Conservation (phyloP, 306 rosid species). For the Carpinus viminea region DNA sequence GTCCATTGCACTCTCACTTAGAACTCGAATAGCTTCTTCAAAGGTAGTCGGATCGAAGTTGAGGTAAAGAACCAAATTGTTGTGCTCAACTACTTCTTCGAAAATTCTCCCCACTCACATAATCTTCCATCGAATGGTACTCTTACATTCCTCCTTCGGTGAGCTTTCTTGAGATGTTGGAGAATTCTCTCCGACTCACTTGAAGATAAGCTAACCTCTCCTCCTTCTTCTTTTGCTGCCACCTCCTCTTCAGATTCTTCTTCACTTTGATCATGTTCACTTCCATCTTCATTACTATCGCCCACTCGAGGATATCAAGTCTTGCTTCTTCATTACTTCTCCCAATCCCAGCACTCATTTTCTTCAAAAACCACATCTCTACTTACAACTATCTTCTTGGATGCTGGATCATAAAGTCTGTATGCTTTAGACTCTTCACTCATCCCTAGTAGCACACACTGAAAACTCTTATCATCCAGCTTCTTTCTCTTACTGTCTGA, state of each 20-base stretch:
- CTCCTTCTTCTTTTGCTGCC: neutral
- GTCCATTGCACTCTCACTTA: neutral
- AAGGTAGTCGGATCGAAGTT: neutral
- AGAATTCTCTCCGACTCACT: neutral
- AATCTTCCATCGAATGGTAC: constrained; percentile 10
- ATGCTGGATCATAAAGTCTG: neutral
- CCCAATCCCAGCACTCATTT: neutral
- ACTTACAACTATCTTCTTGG: neutral
- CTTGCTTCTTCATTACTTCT: neutral
- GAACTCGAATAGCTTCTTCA: neutral
- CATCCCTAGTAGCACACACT: neutral
- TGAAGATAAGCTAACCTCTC: neutral
- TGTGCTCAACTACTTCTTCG: neutral
- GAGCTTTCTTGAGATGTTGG: constrained; percentile 11
- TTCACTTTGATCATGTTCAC: neutral
- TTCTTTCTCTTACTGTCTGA: neutral
- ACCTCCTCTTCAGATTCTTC: neutral
- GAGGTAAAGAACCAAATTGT: neutral
- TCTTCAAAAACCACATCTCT: constrained; percentile 9
- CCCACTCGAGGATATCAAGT: neutral
- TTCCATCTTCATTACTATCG: neutral
- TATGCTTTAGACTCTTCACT: neutral
- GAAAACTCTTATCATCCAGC: neutral
- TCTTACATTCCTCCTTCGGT: neutral
- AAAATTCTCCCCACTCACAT: neutral